A percentile compares a stretch with the other conserved stretches of the same genome.
Evolutionary conservation across 768 basidiomycete species (phyloP).

Genomic region (Leccinum arenicola): DNA sequence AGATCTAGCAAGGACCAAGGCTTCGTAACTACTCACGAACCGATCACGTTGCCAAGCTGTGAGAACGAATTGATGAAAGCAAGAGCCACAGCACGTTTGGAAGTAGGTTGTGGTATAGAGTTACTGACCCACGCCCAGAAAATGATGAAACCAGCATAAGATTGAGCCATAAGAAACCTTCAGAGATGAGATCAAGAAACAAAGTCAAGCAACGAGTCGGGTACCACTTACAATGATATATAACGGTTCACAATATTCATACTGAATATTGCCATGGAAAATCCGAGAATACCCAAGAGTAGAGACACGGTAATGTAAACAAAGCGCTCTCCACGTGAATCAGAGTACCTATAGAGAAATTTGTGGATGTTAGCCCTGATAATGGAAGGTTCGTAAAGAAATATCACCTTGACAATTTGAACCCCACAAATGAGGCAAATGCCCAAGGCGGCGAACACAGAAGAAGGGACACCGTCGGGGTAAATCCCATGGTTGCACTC

Average conservation of each 20-base stretch:
- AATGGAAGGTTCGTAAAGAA: background rate
- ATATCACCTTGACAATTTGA: conserved; percentile 48
- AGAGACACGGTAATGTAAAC: conserved; percentile 58
- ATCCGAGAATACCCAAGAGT: conserved; percentile 62
- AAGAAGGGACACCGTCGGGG: conserved; percentile 60
- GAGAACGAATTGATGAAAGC: conserved; percentile 81
- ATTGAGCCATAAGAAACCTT: conserved; percentile 77
- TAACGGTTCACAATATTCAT: conserved; percentile 64
- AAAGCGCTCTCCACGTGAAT: conserved; percentile 67
- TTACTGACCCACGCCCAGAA: conserved; percentile 55
- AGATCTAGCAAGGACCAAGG: background rate
- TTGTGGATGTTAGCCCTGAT: background rate
- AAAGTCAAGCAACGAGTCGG: background rate
- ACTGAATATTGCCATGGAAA: conserved; percentile 60
- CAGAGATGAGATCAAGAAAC: background rate
- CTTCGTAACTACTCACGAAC: conserved; percentile 54
- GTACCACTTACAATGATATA: conserved; percentile 50
- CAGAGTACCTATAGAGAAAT: conserved; percentile 55
- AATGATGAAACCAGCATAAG: conserved; percentile 69
- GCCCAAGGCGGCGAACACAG: conserved; percentile 72
- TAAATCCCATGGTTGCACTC: conserved; percentile 67
- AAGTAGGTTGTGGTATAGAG: conserved; percentile 70
- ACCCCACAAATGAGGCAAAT: conserved; percentile 56
- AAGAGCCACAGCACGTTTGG: conserved; percentile 87
- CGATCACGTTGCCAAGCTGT: conserved; percentile 80